Base-by-base conservation (phyloP, 2,329 filamentous ascomycete species). In the Akanthomyces dipterigenus region DNA sequence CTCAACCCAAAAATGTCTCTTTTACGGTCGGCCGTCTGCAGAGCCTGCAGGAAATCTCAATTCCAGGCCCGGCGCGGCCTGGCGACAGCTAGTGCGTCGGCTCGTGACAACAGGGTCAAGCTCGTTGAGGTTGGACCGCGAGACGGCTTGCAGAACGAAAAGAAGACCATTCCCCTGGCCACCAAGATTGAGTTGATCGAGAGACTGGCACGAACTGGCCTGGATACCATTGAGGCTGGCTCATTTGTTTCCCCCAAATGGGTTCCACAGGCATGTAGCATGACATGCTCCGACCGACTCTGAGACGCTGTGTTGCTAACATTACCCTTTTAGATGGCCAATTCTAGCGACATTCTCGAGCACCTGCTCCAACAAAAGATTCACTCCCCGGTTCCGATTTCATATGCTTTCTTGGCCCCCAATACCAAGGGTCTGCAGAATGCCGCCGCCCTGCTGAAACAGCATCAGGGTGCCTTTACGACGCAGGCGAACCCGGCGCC, bases 61-160 rank as follows among this genome's bases (percentile, higher is more conserved):
- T 63, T 67, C 50, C 68, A 67, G 24, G 66, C 68, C 61, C 68
- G 70, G 51, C 70, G 77, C 55, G 69, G 71, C 49, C 73, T 78
- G 63, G 76, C 77, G 53, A 78, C 77, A n/a, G 74, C 76, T 42
- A 72, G 68, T 60, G 62, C 67, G 57, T 64, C 64, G 46, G 64
- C 69, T 51, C 67, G 70, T 62, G 76, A 79, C 70, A 80, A 77
- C 69, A 72, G 69, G 63, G 80, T 86, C 63, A 82, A 79, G 74
- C 86, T 96, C 43, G 87, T 95, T 64, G 91, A 96, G 77, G 91
- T 96, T 64, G 90, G 90, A 9, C 90, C 91, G 38, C 82, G 91
- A 65, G 91, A 96, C 77, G 91, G 91, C n/a, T 76, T 96, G 58
- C 91, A 96, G 72, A 96, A 95, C 70, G 89, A 95, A 77, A 89